phyloP scores from a whole-genome alignment of 169 alveolate genomes.

The Cystoisospora suis region DNA sequence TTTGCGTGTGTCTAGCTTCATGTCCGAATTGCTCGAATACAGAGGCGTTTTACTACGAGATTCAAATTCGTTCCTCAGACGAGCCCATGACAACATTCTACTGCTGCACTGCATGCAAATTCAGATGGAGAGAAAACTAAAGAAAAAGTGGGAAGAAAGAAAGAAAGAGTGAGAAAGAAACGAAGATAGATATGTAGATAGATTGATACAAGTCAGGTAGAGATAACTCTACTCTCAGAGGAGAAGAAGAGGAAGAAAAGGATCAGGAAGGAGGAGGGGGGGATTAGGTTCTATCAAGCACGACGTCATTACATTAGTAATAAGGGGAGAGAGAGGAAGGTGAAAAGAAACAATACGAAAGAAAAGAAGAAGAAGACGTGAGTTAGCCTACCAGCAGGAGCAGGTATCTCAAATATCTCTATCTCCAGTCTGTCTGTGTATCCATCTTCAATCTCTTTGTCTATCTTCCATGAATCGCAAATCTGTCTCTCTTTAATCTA shows the following conservation, averaged over 20 bases:
- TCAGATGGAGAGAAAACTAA: conserved; percentile 62
- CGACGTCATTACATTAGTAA: no score
- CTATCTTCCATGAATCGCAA: no score
- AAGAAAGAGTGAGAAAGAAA: background rate
- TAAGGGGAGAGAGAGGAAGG: no score
- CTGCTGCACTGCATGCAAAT: conserved; percentile 78
- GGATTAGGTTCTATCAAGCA: no score
- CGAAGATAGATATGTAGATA: background rate
- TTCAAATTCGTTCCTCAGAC: conserved; percentile 89
- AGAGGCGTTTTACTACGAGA: conserved; percentile 82
- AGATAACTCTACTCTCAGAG: background rate
- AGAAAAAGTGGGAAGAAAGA: background rate
- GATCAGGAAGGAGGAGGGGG: background rate
- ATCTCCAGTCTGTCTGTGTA: no score
- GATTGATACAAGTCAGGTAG: background rate
- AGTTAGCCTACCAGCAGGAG: no score
- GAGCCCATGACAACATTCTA: conserved; percentile 89
- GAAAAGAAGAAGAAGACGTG: no score
- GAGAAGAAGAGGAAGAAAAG: background rate
- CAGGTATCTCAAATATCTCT: no score
- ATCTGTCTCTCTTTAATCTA: no score
- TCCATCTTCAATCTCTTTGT: no score
- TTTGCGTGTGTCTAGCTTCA: conserved; percentile 63
- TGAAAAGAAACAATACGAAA: no score
- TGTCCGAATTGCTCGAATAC: conserved; percentile 83